Base-by-base conservation (phyloP, 441 rosid species). In the Adansonia madagascariensis region DNA sequence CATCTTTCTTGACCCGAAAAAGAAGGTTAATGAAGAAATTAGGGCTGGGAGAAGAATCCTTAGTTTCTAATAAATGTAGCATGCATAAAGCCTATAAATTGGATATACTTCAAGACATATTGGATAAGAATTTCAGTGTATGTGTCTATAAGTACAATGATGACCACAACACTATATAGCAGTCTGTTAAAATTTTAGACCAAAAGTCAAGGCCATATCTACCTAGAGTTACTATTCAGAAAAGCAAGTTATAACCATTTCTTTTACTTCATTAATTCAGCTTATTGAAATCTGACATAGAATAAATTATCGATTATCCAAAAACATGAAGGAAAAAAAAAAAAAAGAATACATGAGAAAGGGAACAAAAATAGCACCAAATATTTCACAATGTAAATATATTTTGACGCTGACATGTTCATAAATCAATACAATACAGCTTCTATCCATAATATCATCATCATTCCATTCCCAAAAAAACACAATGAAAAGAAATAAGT, bases 1-100 rank as follows among this genome's bases (percentile, higher is more conserved):
- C 98, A 79, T 87, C 98, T 94, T 85, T 90, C 96, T 91, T 88
- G 84, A 85, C 53, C 71, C 74, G 52, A 79, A 75, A 65, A 46
- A 72, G 39, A 74, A 75, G 17, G n/a, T 39, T 11, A 67, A 65
- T 14, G 22, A 56, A 24, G 24, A 60, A 22, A 44, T 12, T 53
- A 47, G 78, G 14, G 71, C 60, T 55, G 3, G 22, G 44, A 67
- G 49, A 50, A n/a, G 39, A 56, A 59, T 49, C 79, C 78, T 75
- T 75, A 65, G 67, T 53, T 77, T 72, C 52, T 71, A 76, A 69
- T n/a, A 24, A 62, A 27, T 31, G 12, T 31, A 53, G 68, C 31
- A 81, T 35, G 49, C 71, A 77, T 22, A 44, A 71, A 75, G 4
- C 56, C 69, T 49, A n/a, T 52, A 71, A 31, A 52, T n/a, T 52